These are phyloP conservation scores for Dioscorea alata DNA, from an alignment of 106 monocot species.

Conservation along the genomic window DNA sequence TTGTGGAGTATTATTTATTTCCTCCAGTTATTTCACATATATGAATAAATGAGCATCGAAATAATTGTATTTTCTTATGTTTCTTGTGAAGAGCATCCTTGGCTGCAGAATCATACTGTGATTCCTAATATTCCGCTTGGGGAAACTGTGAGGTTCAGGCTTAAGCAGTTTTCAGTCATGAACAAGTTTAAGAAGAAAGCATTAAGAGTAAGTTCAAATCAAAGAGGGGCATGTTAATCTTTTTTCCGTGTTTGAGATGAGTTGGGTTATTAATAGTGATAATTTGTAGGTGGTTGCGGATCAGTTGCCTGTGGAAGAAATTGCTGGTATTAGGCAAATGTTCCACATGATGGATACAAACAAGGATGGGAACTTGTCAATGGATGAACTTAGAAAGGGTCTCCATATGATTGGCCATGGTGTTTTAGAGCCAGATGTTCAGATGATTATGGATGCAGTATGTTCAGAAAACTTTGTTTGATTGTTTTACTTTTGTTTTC, in stretches of 20 bases:
- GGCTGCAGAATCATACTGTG: conserved; percentile 52
- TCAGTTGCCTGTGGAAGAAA: conserved; percentile 59
- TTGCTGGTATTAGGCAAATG: conserved; percentile 54
- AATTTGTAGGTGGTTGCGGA: conserved; percentile 54
- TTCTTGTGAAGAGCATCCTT: conserved; percentile 64
- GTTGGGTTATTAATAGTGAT: neutral
- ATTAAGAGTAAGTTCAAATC: conserved; percentile 39
- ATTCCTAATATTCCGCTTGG: conserved; percentile 74
- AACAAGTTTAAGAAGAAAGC: conserved; percentile 93
- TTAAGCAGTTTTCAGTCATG: conserved; percentile 81
- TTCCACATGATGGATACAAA: conserved; percentile 84
- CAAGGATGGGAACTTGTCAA: conserved; percentile 68
- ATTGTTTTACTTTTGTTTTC: no score
- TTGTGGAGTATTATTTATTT: no score
- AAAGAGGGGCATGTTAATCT: no score
- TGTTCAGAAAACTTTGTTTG: conserved; percentile 10
- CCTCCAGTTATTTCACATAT: no score
- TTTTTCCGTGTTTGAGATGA: no score
- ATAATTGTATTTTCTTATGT: neutral
- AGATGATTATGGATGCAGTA: conserved; percentile 83
- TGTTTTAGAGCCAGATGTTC: conserved; percentile 53
- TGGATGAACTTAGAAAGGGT: conserved; percentile 78
- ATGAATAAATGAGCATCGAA: neutral
- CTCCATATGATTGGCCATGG: conserved; percentile 40
- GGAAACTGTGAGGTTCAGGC: conserved; percentile 53